Evolutionary conservation across 768 basidiomycete species (phyloP).

Genomic region (Boletellus ananas): DNA sequence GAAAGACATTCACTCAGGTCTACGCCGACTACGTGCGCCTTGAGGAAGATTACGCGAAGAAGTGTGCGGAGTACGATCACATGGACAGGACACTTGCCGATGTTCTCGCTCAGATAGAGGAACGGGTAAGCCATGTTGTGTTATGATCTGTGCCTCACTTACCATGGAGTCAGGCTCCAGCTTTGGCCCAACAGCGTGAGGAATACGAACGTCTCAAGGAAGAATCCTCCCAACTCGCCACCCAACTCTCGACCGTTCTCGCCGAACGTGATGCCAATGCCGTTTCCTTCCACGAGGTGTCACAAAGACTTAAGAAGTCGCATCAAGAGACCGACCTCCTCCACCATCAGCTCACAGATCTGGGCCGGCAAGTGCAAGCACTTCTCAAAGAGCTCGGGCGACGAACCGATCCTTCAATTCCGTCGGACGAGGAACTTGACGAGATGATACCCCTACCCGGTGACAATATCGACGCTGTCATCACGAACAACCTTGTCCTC

Average conservation of each 20-base stretch:
- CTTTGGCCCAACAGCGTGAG: conserved; percentile 81
- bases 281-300: conserved; percentile 50
- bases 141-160: background rate
- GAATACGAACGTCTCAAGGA: conserved; percentile 84
- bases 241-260: conserved; percentile 73
- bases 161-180: conserved; percentile 62
- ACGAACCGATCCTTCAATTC: conserved; percentile 80
- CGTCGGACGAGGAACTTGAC: conserved; percentile 59
- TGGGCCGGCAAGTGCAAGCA: conserved; percentile 78
- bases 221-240: conserved; percentile 76
- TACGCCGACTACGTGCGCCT: conserved; percentile 87
- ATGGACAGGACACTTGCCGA: conserved; percentile 78
- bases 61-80: conserved; percentile 77
- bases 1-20: conserved; percentile 91
- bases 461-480: conserved; percentile 69
- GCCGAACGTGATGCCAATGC: conserved; percentile 69
- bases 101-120: conserved; percentile 87
- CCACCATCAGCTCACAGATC: conserved; percentile 73
- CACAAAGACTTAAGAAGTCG: conserved; percentile 59
- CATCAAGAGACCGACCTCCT: conserved; percentile 63
- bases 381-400: conserved; percentile 78
- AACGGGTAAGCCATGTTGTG: conserved; percentile 50
- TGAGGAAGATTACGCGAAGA: conserved; percentile 75
- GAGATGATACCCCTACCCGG: conserved; percentile 44
- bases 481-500: conserved; percentile 83